These are phyloP conservation scores for Alloteropsis angusta DNA, from an alignment of 202 grass and related monocot genomes.

Conservation along the genomic window DNA sequence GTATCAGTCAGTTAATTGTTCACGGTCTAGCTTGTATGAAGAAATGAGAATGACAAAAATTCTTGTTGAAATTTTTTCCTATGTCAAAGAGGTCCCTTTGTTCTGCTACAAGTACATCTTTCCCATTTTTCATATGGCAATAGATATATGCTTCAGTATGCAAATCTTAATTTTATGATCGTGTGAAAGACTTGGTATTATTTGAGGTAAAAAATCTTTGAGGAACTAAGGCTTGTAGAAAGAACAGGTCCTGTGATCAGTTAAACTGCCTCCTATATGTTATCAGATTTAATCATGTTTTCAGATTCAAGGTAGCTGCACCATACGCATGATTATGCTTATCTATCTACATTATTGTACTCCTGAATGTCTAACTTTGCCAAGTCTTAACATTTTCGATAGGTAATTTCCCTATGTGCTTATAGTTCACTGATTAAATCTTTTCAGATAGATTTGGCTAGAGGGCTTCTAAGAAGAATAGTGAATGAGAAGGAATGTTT, in stretches of 20 bases:
- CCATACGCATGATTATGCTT: neutral
- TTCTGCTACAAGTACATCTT: neutral
- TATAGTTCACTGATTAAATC: neutral
- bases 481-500: conserved; percentile 55
- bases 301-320: neutral
- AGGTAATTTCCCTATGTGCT: neutral
- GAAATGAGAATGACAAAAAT: neutral
- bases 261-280: neutral
- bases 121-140: neutral
- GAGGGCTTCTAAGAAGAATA: conserved; percentile 62
- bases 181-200: neutral
- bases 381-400: conserved; percentile 18
- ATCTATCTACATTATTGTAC: neutral
- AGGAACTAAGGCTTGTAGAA: neutral
- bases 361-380: neutral
- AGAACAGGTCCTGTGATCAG: neutral
- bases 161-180: neutral
- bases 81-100: neutral
- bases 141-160: neutral
- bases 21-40: neutral
- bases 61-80: neutral
- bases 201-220: neutral
- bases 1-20: conserved; percentile 7
- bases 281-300: neutral
- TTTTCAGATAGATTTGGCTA: conserved; percentile 72